phyloP scores from a whole-genome alignment of 305 asterid genomes.

The Nicotiana rustica region DNA sequence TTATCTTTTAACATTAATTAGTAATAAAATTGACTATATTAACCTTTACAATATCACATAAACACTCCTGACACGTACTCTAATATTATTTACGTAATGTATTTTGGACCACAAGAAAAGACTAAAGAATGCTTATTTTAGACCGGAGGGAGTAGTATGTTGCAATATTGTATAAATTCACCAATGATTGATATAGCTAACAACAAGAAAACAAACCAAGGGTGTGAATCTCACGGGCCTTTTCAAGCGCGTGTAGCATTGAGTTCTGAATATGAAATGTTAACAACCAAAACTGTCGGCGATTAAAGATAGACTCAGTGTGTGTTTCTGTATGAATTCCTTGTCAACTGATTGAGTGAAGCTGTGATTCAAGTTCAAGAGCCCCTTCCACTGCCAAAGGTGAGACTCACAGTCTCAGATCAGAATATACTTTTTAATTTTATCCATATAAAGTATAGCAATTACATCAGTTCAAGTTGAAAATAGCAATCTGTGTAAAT shows the following conservation, averaged over 20 bases:
- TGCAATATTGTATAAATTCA: not conserved
- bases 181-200: not conserved
- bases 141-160: too few species aligned
- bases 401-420: slow-evolving; percentile 28
- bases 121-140: too few species aligned
- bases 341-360: not conserved
- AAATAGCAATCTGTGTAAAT: slow-evolving; percentile 7
- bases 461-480: not conserved
- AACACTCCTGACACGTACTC: too few species aligned
- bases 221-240: not conserved
- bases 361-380: not conserved
- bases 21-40: too few species aligned
- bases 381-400: not conserved
- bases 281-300: slow-evolving; percentile 41
- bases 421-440: not conserved
- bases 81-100: too few species aligned
- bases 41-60: too few species aligned
- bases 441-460: not conserved
- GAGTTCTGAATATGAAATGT: not conserved
- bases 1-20: too few species aligned
- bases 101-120: too few species aligned
- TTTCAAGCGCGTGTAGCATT: slow-evolving; percentile 4
- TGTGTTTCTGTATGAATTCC: not conserved
- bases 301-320: not conserved
- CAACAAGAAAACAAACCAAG: not conserved